Evolutionary conservation across 345 rosid species (phyloP), one percentile per base, ranked within the genome.

Genomic region (Acer negundo): DNA sequence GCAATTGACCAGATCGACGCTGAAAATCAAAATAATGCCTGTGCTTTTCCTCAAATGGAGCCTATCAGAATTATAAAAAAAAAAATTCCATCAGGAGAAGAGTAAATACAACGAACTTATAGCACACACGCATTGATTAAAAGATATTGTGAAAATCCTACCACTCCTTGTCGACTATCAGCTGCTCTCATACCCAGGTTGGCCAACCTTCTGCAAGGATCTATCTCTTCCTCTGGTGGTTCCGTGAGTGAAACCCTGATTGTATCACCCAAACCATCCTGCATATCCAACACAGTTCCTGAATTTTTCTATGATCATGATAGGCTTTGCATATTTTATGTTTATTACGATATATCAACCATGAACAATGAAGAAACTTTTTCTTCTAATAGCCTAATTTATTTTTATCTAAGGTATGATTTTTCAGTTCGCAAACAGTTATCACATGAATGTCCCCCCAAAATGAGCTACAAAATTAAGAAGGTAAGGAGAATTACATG

Each of bases 261-360:
- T 69, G 99, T 96, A 87, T 96, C 99, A 80, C 98, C 99, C 74
- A 96, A 89, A 62, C 99, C 99, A 86, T 96, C 99, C 98, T 96
- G 87, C 76, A 85, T 38, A 70, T 49, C 16, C 73, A 82, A 73
- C 49, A 63, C 16, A 62, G 66, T 58, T 68, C 16, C 73, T 70
- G 42, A 69, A 67, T 47, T 78, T 67, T 51, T 23, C 62, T 16
- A 38, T 62, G 31, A 44, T 70, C 47, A 67, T 46, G 20, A 75
- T 59, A 20, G 2, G 74, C 44, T 56, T 69, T 42, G 53, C 38
- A 42, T 15, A 65, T 42, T 12, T 69, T 47, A 69, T 59, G 47
- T 24, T 7, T 59, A 61, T 65, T 44, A 44, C 7, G 5, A 75
- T 46, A 17, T 65, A 13, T 47, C 35, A 58, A 62, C n/a, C 20